Evolutionary conservation across 495 filamentous ascomycete species (phyloP).

Genomic region (Talaromyces nanjingensis): DNA sequence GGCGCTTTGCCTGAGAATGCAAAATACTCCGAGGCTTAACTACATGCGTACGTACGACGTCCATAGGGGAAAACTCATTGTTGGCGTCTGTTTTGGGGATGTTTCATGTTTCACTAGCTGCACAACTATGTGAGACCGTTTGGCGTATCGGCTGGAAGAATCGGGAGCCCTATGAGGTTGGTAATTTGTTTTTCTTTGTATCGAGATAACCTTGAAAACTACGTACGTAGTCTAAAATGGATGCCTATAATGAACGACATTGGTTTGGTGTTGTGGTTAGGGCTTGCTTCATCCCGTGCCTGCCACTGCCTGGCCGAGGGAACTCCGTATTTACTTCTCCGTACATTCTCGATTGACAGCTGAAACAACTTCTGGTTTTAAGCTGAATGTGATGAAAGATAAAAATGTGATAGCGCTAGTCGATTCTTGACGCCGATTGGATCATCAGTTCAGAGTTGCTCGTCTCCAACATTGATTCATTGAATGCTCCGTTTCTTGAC

Average conservation of each 20-base stretch:
- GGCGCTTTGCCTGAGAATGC: neutral
- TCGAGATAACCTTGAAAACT: neutral
- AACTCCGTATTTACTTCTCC: neutral
- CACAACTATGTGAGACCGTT: neutral
- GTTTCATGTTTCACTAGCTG: neutral
- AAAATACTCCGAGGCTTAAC: neutral
- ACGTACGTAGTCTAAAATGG: neutral
- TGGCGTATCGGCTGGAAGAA: too few species aligned
- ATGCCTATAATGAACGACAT: neutral
- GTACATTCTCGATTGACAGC: neutral
- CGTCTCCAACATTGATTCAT: too few species aligned
- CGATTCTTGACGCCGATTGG: neutral
- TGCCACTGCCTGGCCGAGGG: neutral
- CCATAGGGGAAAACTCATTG: neutral
- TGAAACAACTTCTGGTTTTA: neutral
- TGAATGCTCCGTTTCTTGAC: neutral
- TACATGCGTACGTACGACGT: too few species aligned
- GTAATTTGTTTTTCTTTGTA: neutral
- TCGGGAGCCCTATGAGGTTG: neutral
- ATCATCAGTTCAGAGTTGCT: too few species aligned
- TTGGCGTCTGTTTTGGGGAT: neutral
- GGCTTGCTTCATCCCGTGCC: neutral
- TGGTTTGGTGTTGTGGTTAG: neutral
- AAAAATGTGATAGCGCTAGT: neutral
- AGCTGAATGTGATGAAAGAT: neutral